Conservation (phyloP, 371 early-diverging fungal genomes). For the Apophysomyces elegans region DNA sequence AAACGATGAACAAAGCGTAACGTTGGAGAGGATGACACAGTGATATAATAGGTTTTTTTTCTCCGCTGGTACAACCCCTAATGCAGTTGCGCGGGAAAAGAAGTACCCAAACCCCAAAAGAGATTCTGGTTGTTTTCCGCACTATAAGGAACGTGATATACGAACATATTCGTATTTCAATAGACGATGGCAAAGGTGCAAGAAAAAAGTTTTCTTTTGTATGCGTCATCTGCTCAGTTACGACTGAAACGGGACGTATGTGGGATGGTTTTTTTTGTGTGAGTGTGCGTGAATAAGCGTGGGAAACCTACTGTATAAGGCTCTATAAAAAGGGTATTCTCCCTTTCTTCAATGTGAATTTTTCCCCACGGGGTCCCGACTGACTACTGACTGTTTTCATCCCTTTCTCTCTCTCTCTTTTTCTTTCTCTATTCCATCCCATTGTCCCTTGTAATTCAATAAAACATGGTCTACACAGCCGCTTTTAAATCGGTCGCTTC, state of each 20-base stretch:
- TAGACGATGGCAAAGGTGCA: too few species aligned
- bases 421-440: slow-evolving; percentile 10
- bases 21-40: too few species aligned
- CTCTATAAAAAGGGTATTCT: background rate
- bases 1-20: too few species aligned
- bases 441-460: background rate
- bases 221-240: too few species aligned
- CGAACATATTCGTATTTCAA: background rate
- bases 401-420: background rate
- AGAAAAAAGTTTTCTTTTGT: too few species aligned
- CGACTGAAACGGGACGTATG: too few species aligned
- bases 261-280: slow-evolving; percentile 3
- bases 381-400: background rate
- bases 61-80: too few species aligned
- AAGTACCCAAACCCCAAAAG: too few species aligned
- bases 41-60: too few species aligned
- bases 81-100: too few species aligned
- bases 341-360: background rate
- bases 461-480: slow-evolving; percentile 1
- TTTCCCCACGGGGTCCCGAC: slow-evolving; percentile 6
- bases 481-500: background rate
- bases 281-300: slow-evolving; percentile 10
- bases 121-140: too few species aligned
- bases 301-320: background rate
- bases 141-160: background rate